A percentile compares a stretch with the other conserved stretches of the same genome.
Evolutionary conservation across 2,329 filamentous ascomycete genomes (phyloP).

Genomic region (Cucurbitaria berberidis): DNA sequence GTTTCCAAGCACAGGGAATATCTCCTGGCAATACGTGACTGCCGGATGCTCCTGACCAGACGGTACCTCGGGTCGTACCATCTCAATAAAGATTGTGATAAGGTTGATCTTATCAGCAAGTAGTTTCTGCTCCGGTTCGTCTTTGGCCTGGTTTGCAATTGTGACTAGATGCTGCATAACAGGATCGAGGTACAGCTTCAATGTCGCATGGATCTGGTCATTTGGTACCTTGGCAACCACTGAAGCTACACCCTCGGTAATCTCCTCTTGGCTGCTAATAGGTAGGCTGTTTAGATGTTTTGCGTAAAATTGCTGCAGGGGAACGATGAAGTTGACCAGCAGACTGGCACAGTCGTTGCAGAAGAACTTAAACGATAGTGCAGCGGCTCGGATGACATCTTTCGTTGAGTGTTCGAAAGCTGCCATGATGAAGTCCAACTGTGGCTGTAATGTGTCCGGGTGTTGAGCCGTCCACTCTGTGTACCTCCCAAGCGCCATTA

Average conservation of each 20-base stretch:
- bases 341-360: constrained; percentile 92
- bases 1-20: constrained; percentile 84
- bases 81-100: constrained; percentile 87
- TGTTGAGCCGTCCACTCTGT: constrained; percentile 98
- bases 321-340: constrained; percentile 79
- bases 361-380: constrained; percentile 95
- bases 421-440: constrained; percentile 94
- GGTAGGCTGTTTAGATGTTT: constrained; percentile 86
- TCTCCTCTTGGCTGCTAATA: constrained; percentile 86
- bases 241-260: constrained; percentile 92
- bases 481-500: constrained; percentile 95
- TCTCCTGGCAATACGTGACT: constrained; percentile 94
- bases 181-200: constrained; percentile 94
- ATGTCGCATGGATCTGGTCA: constrained; percentile 78
- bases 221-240: constrained; percentile 87
- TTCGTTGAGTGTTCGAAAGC: constrained; percentile 88
- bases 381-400: constrained; percentile 89
- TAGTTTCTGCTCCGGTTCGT: constrained; percentile 82
- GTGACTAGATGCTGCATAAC: constrained; percentile 83
- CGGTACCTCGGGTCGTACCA: constrained; percentile 75
- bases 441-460: constrained; percentile 86
- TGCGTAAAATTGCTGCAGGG: constrained; percentile 92
- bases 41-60: constrained; percentile 78
- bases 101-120: constrained; percentile 94
- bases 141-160: constrained; percentile 83